Evolutionary conservation across 345 rosid genomes (phyloP), one percentile per base, ranked within the genome.

Genomic region (Sonneratia alba): DNA sequence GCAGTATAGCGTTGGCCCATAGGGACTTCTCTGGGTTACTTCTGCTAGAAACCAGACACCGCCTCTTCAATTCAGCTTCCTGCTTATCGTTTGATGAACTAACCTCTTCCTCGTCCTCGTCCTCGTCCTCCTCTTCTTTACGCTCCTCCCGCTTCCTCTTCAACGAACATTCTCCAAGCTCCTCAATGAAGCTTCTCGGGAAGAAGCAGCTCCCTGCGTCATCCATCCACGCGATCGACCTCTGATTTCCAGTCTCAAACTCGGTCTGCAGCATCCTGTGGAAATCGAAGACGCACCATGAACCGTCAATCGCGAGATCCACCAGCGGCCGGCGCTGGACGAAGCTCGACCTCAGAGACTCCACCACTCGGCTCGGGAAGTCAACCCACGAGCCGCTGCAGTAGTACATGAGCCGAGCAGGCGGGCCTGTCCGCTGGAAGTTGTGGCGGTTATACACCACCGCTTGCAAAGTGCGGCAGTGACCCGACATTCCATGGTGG

Each of bases 141-240:
- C 14, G 42, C 15, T 57, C 77, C 38, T 70, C 85, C 38, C 76
- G 56, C 68, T 74, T 76, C 70, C 79, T 78, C 80, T 86, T 86
- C 24, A 37, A 71, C 0, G 71, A 40, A 19, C 53, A 34, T 51
- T 70, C 75, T 47, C 9, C 51, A 0, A 18, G 74, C 21, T 78
- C 79, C 19, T 68, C 64, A 1, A 75, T 16, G 45, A 78, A 82
- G 13, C 2, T 37, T 19, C 63, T 47, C 11, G 84, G 83, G 67
- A 83, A 84, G 71, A 81, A 84, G 40, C 88, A 83, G 32, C 74
- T 75, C 8, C 78, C 84, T 2, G 71, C 72, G 61, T 59, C 83
- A 57, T 86, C 88, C 15, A 84, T 80, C 88, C 90, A 86, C n/a
- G 87, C 80, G 49, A 84, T 77, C 38, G 85, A 83, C 55, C 85